Percentiles rank a stretch among this genome's conserved stretches.
Conservation (phyloP, 768 basidiomycete species). For the Hemileccinum rubropunctum region DNA sequence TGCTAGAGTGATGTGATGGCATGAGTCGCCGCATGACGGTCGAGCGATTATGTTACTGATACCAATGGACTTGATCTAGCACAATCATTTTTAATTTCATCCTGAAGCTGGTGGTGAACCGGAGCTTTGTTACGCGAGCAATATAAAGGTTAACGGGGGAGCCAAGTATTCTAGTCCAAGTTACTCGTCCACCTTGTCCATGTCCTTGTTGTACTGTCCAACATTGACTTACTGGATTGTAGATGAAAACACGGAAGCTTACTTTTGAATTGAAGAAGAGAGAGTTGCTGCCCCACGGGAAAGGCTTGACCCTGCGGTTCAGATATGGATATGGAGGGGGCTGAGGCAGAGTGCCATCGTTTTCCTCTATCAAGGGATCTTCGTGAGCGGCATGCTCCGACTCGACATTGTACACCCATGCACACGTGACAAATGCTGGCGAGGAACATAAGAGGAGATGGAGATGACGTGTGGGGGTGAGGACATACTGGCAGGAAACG, state of each 20-base stretch:
- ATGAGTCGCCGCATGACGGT: not conserved
- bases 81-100: not conserved
- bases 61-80: not conserved
- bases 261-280: conserved; percentile 81
- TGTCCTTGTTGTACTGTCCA: conserved; percentile 62
- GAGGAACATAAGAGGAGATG: conserved; percentile 7
- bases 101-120: too few relatives aligned
- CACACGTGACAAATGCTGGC: conserved; percentile 24
- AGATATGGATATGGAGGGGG: conserved; percentile 73
- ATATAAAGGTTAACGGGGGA: not conserved
- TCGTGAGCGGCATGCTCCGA: conserved; percentile 68
- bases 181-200: conserved; percentile 36
- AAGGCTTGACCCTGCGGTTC: conserved; percentile 74
- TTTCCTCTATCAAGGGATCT: conserved; percentile 67
- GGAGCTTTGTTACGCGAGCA: too few relatives aligned
- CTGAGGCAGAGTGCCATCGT: conserved; percentile 70
- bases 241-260: conserved; percentile 21
- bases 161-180: not conserved
- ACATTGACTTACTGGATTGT: conserved; percentile 3
- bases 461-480: not conserved
- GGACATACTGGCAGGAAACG: conserved; percentile 68
- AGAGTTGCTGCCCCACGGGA: conserved; percentile 82
- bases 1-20: conserved; percentile 25
- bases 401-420: conserved; percentile 53
- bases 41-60: not conserved